Evolutionary conservation across 2,329 filamentous ascomycete genomes (phyloP).

Genomic region (Colletotrichum tabaci): DNA sequence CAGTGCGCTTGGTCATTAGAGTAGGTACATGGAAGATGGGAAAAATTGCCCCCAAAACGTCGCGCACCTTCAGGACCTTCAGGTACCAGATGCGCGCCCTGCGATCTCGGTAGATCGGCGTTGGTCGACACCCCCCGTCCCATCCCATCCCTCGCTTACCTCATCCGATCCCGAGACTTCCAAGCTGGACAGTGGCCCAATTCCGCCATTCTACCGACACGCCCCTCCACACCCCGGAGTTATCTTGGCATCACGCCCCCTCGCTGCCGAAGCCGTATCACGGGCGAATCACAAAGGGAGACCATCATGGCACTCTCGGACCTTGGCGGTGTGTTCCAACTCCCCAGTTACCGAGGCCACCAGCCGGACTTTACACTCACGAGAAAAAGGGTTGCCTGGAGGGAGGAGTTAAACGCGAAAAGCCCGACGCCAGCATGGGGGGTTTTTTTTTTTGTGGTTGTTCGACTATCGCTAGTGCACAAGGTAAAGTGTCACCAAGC

Average conservation of each 20-base stretch:
- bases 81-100: conserved; percentile 25
- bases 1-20: conserved; percentile 9
- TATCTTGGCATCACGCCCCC: background rate
- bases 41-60: background rate
- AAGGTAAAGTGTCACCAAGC: conserved; percentile 13
- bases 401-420: conserved; percentile 16
- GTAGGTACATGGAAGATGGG: background rate
- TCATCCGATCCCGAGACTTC: conserved; percentile 18
- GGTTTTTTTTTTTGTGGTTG: no score
- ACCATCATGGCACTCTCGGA: conserved; percentile 16
- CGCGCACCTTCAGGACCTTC: background rate
- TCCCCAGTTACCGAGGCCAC: background rate
- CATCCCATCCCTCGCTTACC: conserved; percentile 31
- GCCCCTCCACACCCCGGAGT: background rate
- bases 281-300: conserved; percentile 34
- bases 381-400: conserved; percentile 33
- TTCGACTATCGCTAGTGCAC: conserved; percentile 19
- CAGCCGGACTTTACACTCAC: conserved; percentile 30
- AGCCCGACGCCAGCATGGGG: conserved; percentile 22
- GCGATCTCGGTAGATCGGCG: conserved; percentile 41
- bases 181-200: conserved; percentile 1
- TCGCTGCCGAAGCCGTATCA: conserved; percentile 22
- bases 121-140: conserved; percentile 25
- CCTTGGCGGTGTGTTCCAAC: conserved; percentile 41
- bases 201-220: conserved; percentile 29